Evolutionary conservation across 805 yeast species (phyloP).

Genomic region (Kluyveromyces lactis): DNA sequence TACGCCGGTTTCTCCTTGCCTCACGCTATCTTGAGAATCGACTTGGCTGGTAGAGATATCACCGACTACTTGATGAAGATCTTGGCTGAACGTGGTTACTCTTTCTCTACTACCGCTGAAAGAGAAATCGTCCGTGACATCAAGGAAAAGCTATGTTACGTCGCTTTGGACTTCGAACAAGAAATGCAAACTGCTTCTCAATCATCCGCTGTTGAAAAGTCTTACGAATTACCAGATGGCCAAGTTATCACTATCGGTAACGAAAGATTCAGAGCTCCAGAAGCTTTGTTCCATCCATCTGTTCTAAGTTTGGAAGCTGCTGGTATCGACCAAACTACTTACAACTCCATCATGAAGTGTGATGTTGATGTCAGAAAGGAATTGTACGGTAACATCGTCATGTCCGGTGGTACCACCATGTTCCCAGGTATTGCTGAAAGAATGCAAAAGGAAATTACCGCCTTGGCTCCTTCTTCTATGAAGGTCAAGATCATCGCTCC

Average conservation of each 20-base stretch:
- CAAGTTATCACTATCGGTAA: conserved; percentile 99
- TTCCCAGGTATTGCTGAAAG: conserved; percentile 99
- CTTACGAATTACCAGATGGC: conserved; percentile 99
- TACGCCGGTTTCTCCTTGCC: conserved; percentile 99
- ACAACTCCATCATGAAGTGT: conserved; percentile 82
- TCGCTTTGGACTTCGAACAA: conserved; percentile 98
- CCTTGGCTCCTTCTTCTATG: conserved; percentile 99
- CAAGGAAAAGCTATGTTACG: conserved; percentile 98
- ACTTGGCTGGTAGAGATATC: conserved; percentile 99
- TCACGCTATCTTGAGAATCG: conserved; percentile 97
- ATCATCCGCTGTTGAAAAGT: conserved; percentile 96
- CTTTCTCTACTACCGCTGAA: conserved; percentile 98
- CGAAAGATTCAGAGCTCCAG: conserved; percentile 99
- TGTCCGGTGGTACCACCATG: conserved; percentile 99
- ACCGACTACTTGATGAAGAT: conserved; percentile 99
- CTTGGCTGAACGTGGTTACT: conserved; percentile 96
- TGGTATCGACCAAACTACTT: conserved; percentile 94
- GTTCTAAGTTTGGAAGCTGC: conserved; percentile 87
- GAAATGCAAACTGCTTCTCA: conserved; percentile 99
- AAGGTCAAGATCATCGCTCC: conserved; percentile 99
- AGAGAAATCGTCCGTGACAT: conserved; percentile 86
- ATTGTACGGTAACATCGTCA: conserved; percentile 97
- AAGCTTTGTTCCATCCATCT: conserved; percentile 98
- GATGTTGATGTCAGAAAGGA: conserved; percentile 99
- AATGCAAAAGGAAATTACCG: conserved; percentile 99